Percentiles rank a stretch among this genome's conserved stretches.
Evolutionary conservation across 768 basidiomycete species (phyloP).

Genomic region (Zangia roseola): DNA sequence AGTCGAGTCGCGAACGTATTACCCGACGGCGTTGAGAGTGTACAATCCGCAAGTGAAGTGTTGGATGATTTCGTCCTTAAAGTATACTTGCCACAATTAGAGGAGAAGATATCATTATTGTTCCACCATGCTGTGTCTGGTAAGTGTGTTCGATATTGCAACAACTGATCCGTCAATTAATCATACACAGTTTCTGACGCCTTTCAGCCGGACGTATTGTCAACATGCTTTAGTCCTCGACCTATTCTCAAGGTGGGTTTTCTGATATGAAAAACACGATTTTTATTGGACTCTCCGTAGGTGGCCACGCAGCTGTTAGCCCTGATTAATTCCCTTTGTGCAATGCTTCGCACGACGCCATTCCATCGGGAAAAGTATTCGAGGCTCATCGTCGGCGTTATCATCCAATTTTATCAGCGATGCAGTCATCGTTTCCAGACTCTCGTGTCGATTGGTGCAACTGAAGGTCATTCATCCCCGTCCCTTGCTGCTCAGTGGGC

Average conservation of each 20-base stretch:
- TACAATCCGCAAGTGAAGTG: conserved; percentile 65
- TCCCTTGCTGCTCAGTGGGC: conserved; percentile 80
- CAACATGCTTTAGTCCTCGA: conserved; percentile 57
- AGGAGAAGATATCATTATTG: conserved; percentile 85
- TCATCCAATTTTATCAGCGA: conserved; percentile 94
- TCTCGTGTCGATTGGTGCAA: conserved; percentile 49
- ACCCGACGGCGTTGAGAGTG: conserved; percentile 68
- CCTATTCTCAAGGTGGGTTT: conserved; percentile 74
- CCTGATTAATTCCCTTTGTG: conserved; percentile 86
- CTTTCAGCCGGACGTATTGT: conserved; percentile 79
- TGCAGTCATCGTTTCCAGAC: conserved; percentile 87
- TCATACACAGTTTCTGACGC: conserved; percentile 67
- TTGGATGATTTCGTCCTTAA: conserved; percentile 92
- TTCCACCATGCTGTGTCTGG: conserved; percentile 86
- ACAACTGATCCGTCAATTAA: neutral
- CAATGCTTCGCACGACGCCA: conserved; percentile 87
- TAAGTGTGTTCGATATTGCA: conserved; percentile 31
- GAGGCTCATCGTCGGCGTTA: conserved; percentile 87
- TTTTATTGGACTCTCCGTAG: conserved; percentile 38
- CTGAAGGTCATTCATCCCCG: conserved; percentile 43
- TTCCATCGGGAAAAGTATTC: conserved; percentile 96
- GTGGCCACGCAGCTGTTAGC: conserved; percentile 84
- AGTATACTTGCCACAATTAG: conserved; percentile 91
- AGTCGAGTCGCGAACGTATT: conserved; percentile 68
- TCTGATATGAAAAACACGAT: neutral